These are phyloP conservation scores for Trichoderma asperellum DNA, from an alignment of 2,329 filamentous ascomycete genomes.

Conservation along the genomic window DNA sequence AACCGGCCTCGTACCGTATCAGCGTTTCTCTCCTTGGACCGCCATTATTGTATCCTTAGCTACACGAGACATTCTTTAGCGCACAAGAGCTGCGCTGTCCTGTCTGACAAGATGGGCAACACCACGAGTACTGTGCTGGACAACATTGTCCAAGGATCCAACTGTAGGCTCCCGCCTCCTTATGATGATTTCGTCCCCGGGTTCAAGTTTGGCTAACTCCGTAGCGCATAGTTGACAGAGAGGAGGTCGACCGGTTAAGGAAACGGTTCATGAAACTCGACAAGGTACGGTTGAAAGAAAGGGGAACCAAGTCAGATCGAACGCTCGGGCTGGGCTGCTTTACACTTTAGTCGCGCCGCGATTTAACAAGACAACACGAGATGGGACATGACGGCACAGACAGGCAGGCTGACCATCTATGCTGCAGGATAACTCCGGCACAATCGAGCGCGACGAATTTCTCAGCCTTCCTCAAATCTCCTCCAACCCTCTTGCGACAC, in stretches of 20 bases:
- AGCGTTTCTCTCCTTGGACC: not conserved
- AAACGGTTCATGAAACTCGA: conserved; percentile 99
- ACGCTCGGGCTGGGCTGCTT: not conserved
- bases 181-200: not conserved
- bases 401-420: conserved; percentile 2
- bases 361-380: not conserved
- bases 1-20: not conserved
- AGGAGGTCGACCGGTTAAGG: conserved; percentile 92
- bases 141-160: conserved; percentile 93
- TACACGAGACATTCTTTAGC: not conserved
- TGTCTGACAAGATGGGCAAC: conserved; percentile 61
- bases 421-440: conserved; percentile 88
- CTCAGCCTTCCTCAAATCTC: conserved; percentile 96
- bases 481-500: conserved; percentile 94
- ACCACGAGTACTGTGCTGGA: conserved; percentile 78
- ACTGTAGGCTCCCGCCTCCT: conserved; percentile 65
- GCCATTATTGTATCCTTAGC: not conserved
- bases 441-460: conserved; percentile 98
- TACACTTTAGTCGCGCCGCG: not conserved
- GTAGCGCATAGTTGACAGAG: conserved; percentile 75
- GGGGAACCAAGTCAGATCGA: not conserved
- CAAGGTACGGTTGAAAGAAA: conserved; percentile 65
- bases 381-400: not conserved
- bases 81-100: conserved; percentile 11
- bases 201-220: not conserved